A percentile compares a stretch with the other conserved stretches of the same genome.
Evolutionary conservation across 208 protist species (phyloP).

Genomic region (Leishmania turanica): DNA sequence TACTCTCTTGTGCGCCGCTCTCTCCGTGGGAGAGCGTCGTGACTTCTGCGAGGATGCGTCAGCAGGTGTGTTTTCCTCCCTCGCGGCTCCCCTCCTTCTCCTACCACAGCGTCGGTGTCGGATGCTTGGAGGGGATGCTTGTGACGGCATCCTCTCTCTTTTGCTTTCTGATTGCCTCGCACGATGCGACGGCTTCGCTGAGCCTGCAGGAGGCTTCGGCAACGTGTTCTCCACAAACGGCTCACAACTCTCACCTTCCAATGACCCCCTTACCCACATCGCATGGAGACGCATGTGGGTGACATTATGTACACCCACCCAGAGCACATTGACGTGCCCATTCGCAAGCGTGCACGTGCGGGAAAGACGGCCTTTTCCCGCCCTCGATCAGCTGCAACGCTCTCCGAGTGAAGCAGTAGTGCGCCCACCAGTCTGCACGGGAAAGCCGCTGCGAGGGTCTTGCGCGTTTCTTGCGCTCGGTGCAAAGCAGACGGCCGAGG

Average conservation of each 20-base stretch:
- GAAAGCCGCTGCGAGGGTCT: neutral
- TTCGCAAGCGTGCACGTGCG: neutral
- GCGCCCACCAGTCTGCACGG: neutral
- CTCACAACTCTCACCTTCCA: neutral
- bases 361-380: neutral
- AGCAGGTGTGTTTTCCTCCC: neutral
- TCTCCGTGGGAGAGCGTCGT: neutral
- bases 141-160: neutral
- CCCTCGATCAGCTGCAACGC: neutral
- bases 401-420: neutral
- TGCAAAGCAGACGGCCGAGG: too few relatives aligned
- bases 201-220: neutral
- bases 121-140: neutral
- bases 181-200: neutral
- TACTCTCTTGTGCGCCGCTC: neutral
- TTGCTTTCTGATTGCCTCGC: neutral
- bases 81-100: neutral
- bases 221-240: neutral
- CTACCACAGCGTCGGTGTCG: neutral
- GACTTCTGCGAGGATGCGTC: neutral
- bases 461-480: neutral
- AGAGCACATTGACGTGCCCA: neutral
- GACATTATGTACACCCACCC: neutral
- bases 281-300: neutral
- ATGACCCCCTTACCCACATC: neutral